phyloP scores from a whole-genome alignment of 2,329 filamentous ascomycete genomes.

The Metarhizium humberi region DNA sequence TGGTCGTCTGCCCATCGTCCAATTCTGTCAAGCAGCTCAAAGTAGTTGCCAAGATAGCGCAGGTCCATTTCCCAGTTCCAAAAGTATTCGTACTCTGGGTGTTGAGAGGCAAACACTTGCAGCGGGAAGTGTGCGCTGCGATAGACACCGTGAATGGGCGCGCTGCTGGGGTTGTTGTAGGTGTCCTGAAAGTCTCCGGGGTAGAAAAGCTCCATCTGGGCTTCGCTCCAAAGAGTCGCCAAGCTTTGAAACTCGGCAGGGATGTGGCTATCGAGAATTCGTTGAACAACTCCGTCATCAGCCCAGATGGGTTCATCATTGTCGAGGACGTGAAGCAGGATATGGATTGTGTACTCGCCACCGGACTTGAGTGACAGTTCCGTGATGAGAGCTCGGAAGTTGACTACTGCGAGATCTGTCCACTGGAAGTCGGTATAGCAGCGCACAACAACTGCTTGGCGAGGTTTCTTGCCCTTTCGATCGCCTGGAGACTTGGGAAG shows the following conservation, averaged over 20 bases:
- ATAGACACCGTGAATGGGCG: conserved; percentile 59
- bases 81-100: conserved; percentile 56
- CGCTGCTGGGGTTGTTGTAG: conserved; percentile 47
- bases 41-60: conserved; percentile 55
- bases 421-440: conserved; percentile 75
- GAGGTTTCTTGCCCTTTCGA: conserved; percentile 32
- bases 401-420: conserved; percentile 67
- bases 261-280: conserved; percentile 56
- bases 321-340: conserved; percentile 78
- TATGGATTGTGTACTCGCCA: conserved; percentile 74
- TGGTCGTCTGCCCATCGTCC: conserved; percentile 58
- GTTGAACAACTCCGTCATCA: conserved; percentile 63
- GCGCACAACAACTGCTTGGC: conserved; percentile 69
- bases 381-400: conserved; percentile 71
- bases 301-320: conserved; percentile 73
- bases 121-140: conserved; percentile 54
- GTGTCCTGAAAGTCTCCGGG: conserved; percentile 59
- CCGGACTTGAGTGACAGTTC: conserved; percentile 71
- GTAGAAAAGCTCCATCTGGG: conserved; percentile 75
- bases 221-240: conserved; percentile 76
- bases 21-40: conserved; percentile 64
- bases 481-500: conserved; percentile 13
- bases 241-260: conserved; percentile 70
- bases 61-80: conserved; percentile 68
- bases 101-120: conserved; percentile 53